phyloP scores from a whole-genome alignment of 2,329 filamentous ascomycete species.

The Botrytis elliptica region DNA sequence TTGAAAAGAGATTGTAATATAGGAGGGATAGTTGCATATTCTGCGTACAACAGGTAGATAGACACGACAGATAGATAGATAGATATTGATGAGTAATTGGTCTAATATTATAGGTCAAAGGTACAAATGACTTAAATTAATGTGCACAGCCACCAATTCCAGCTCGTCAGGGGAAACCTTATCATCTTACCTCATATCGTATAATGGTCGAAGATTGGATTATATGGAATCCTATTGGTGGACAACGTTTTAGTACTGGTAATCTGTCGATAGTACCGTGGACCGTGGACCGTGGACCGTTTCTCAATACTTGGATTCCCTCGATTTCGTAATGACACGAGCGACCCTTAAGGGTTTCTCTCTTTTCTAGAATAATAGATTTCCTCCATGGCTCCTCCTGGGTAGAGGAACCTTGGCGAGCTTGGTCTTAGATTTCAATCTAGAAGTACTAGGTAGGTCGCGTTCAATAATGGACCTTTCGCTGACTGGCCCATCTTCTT shows the following conservation, averaged over 20 bases:
- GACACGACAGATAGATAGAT: not conserved
- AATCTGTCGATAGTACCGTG: not conserved
- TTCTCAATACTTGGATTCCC: not conserved
- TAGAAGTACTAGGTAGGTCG: not conserved
- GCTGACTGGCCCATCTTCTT: not conserved
- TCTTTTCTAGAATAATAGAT: not conserved
- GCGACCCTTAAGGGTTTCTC: not conserved
- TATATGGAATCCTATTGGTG: not conserved
- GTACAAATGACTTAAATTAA: not conserved
- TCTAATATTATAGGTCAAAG: not conserved
- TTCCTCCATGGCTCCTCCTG: not conserved
- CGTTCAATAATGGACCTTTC: not conserved
- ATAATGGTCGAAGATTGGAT: not conserved
- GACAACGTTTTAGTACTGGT: not conserved
- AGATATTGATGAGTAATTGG: conserved; percentile 8
- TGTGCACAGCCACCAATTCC: not conserved
- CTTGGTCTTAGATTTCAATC: not conserved
- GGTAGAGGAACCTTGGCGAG: not conserved
- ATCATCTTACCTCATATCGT: not conserved
- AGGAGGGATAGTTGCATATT: not conserved
- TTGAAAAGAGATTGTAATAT: not conserved
- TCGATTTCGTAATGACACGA: not conserved
- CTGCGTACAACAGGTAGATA: not conserved
- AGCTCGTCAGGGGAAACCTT: not conserved
- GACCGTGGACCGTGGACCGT: not conserved